Evolutionary conservation across 2,329 filamentous ascomycete species (phyloP), one percentile per base, ranked within the genome.

Genomic region (Ampelomyces quisqualis): DNA sequence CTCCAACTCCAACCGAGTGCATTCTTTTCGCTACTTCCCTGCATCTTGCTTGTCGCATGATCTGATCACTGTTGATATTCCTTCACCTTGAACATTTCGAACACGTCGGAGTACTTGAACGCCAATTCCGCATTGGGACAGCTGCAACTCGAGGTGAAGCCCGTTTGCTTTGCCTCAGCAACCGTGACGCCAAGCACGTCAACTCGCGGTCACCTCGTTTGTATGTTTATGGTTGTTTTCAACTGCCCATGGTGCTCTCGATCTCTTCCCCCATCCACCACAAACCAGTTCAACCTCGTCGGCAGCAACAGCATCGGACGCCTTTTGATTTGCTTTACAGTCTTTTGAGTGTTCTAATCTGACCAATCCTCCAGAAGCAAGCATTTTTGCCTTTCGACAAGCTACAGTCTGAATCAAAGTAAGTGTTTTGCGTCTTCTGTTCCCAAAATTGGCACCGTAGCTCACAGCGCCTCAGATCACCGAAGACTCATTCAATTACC

Each of bases 51-150:
- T n/a, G n/a, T n/a, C n/a, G n/a, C n/a, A n/a, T n/a, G n/a, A n/a
- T n/a, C n/a, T n/a, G n/a, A n/a, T n/a, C n/a, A n/a, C n/a, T n/a
- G n/a, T n/a, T n/a, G n/a, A n/a, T n/a, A n/a, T 17, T 4, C 15
- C 29, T 40, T 34, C 37, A 34, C 21, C 18, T 40, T 13, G 23
- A 32, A 3, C 17, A n/a, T n/a, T n/a, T n/a, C n/a, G n/a, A n/a
- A n/a, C n/a, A n/a, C n/a, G n/a, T n/a, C n/a, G n/a, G n/a, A n/a
- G n/a, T n/a, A n/a, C n/a, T n/a, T n/a, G n/a, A n/a, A n/a, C 17
- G 18, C 31, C 21, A 21, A 28, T 29, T 17, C 38, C 20, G 3
- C n/a, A 21, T 34, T 18, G 4, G 38, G 23, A 40, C 30, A 20
- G 22, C 17, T 34, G 38, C 17, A 26, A 29, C 5, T 30, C 18